These are phyloP conservation scores for Malania oleifera DNA, from an alignment of 164 flowering plant species.

Conservation along the genomic window DNA sequence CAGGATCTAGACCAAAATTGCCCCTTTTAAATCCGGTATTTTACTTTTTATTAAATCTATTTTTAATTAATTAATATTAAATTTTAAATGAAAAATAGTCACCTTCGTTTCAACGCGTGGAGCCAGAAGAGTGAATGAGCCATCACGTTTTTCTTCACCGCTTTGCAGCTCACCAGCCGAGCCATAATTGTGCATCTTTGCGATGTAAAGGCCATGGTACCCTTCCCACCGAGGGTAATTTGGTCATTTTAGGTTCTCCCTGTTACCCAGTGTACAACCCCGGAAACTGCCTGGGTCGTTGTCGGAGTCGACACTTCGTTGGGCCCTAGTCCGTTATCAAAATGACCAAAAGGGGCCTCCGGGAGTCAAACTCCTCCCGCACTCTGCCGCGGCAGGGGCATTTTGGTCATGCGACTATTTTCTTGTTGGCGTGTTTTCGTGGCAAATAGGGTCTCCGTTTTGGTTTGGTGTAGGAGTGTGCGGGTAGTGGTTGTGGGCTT, in stretches of 20 bases:
- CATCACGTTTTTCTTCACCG: slow-evolving; percentile 10
- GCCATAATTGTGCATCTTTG: slow-evolving; percentile 13
- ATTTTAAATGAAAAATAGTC: slow-evolving; percentile 1
- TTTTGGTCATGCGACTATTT: slow-evolving; percentile 15
- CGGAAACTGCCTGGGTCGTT: slow-evolving; percentile 5
- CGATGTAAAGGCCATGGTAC: slow-evolving; percentile 13
- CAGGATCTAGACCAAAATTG: no score
- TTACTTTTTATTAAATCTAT: neutral
- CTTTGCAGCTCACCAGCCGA: slow-evolving; percentile 11
- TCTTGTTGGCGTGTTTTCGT: slow-evolving; percentile 40
- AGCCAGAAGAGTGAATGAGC: slow-evolving; percentile 7
- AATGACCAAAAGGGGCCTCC: slow-evolving; percentile 1
- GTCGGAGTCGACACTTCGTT: slow-evolving; percentile 1
- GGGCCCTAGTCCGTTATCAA: neutral
- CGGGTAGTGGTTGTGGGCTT: slow-evolving; percentile 14
- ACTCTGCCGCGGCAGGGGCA: slow-evolving; percentile 11
- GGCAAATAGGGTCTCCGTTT: slow-evolving; percentile 25
- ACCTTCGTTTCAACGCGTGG: slow-evolving; percentile 24
- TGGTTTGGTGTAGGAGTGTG: slow-evolving; percentile 9
- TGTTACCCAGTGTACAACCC: no score
- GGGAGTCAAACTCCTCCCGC: slow-evolving; percentile 7
- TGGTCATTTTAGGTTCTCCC: slow-evolving; percentile 4
- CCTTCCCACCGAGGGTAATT: slow-evolving; percentile 17
- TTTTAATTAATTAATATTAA: no score
- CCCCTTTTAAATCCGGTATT: neutral